phyloP scores from a whole-genome alignment of 768 basidiomycete genomes.

The Tulasnella sp. region DNA sequence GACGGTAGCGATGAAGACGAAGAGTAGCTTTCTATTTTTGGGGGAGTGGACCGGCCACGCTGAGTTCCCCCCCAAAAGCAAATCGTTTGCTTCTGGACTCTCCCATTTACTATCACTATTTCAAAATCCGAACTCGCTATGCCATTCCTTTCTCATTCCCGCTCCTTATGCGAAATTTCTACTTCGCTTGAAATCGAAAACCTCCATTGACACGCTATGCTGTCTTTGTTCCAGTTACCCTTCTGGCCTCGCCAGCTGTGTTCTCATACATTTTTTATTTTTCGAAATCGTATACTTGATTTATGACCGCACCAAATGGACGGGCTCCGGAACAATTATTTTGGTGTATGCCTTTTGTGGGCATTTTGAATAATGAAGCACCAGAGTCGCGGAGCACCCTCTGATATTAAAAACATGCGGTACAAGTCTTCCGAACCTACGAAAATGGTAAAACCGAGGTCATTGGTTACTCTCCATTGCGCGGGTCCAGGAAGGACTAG shows the following conservation, averaged over 20 bases:
- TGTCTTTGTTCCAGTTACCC: neutral
- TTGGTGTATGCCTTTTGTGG: neutral
- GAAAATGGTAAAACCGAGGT: neutral
- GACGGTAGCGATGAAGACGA: conserved; percentile 10
- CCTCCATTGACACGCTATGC: neutral
- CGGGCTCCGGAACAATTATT: neutral
- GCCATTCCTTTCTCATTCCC: neutral
- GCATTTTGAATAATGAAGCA: neutral
- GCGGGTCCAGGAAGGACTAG: neutral
- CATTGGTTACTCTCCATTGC: neutral
- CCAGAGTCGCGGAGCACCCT: neutral
- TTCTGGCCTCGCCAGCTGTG: neutral
- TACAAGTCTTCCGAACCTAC: neutral
- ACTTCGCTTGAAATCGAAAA: neutral
- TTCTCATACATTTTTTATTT: neutral
- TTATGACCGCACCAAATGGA: neutral
- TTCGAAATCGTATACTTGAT: neutral
- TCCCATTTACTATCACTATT: neutral
- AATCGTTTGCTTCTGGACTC: neutral
- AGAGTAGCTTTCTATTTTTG: neutral
- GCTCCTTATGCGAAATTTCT: neutral
- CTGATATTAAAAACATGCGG: neutral
- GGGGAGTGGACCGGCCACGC: neutral
- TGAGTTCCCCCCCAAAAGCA: too few relatives aligned
- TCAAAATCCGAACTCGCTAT: neutral